phyloP scores from a whole-genome alignment of 148 eudicot species.

The Euryodendron excelsum region DNA sequence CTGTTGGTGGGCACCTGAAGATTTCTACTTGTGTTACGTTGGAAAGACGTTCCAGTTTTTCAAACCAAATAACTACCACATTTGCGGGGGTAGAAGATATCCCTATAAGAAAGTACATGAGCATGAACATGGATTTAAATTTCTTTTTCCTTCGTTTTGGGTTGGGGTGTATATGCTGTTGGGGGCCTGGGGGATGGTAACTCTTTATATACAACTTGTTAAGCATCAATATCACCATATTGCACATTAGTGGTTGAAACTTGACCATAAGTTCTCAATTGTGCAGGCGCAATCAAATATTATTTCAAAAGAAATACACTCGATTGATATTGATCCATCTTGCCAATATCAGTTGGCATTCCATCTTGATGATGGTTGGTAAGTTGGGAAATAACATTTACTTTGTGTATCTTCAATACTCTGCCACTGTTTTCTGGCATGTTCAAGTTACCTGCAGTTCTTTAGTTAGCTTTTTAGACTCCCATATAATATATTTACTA shows the following conservation, averaged over 20 bases:
- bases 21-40: neutral
- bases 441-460: neutral
- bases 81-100: neutral
- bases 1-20: neutral
- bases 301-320: constrained; percentile 71
- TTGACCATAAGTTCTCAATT: neutral
- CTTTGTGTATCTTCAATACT: neutral
- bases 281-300: constrained; percentile 90
- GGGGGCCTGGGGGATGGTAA: neutral
- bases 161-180: neutral
- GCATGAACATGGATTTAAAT: neutral
- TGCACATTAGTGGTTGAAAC: constrained; percentile 2
- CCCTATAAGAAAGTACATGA: neutral
- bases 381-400: constrained; percentile 28
- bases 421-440: neutral
- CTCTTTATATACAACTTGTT: neutral
- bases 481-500: neutral
- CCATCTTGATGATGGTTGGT: constrained; percentile 98
- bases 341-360: constrained; percentile 75
- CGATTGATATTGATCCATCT: constrained; percentile 75
- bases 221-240: neutral
- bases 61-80: neutral
- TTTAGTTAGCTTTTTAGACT: neutral
- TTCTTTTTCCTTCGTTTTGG: no score
- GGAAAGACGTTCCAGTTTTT: neutral